Base-by-base conservation (phyloP, 2,329 filamentous ascomycete genomes). In the Ascochyta fabae region DNA sequence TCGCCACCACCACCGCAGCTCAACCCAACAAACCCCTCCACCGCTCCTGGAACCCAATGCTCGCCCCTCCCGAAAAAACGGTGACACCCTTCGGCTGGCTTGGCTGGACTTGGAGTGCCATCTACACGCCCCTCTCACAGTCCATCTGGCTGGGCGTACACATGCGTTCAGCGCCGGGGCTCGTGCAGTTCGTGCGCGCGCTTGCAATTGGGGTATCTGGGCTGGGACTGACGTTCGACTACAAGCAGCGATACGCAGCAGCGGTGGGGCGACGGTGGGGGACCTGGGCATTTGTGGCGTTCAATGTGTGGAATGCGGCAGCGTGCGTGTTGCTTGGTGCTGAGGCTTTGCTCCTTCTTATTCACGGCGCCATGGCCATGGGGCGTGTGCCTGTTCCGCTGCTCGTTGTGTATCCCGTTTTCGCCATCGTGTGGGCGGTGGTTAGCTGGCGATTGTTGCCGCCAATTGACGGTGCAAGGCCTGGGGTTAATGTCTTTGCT, bases 51-150 rank as follows among this genome's bases (percentile, higher is more conserved):
- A 12, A 10, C 8, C 8, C 27, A 19, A 12, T 31, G 24, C 16
- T 39, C 9, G 8, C 24, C 24, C 13, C 12, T 6, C 5, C 48
- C 4, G 36, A 52, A 13, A 35, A 40, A 9, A 42, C 43, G 1
- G 48, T 56, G n/a, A 33, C 22, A 2, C 2, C 29, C 1, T 45
- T 45, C 13, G 53, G 53, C 23, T 56, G 53, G 53, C 31, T 56
- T 8, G 44, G 56, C 31, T 56, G 56, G 52, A 16, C 12, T 2
- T 59, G 56, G 56, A 59, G 56, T 34, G 56, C 52, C 22, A 41
- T 59, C 47, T 59, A 56, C 43, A 56, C 48, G 22, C 56, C 56
- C 27, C 36, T 59, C 31, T 59, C 52, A 16, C 52, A 53, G 13
- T 29, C 56, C 4, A 59, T 53, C 38, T 59, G 56, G 56, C 16